These are phyloP conservation scores for Cadophora sp. DNA, from an alignment of 2,329 filamentous ascomycete species.

Conservation along the genomic window DNA sequence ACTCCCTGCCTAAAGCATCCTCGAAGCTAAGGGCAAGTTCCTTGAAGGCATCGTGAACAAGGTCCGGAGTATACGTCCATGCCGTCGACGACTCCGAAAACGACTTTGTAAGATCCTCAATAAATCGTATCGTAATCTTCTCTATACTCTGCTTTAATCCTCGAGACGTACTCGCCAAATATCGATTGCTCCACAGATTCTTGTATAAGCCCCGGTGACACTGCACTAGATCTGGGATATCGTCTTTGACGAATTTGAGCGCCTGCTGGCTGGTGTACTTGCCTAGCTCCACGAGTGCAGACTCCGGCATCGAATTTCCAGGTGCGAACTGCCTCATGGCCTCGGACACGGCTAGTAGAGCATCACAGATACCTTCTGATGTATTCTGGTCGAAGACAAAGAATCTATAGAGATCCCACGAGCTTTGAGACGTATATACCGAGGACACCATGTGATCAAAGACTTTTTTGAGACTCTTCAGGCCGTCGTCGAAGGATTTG, in stretches of 20 bases:
- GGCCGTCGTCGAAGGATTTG: slow-evolving; percentile 25
- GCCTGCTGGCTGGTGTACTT: not conserved
- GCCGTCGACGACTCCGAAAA: not conserved
- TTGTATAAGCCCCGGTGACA: not conserved
- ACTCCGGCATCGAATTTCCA: not conserved
- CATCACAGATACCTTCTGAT: slow-evolving; percentile 17
- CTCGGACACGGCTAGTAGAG: slow-evolving; percentile 17
- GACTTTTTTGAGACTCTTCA: slow-evolving; percentile 17
- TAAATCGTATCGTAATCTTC: slow-evolving; percentile 22
- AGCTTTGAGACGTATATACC: slow-evolving; percentile 23
- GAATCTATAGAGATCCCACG: slow-evolving; percentile 20
- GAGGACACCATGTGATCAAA: slow-evolving; percentile 22
- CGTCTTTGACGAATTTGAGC: not conserved
- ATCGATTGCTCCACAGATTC: slow-evolving; percentile 3
- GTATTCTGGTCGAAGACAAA: slow-evolving; percentile 6
- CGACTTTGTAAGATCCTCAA: slow-evolving; percentile 14
- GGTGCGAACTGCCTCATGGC: slow-evolving; percentile 7
- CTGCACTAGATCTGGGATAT: slow-evolving; percentile 3
- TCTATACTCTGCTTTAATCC: slow-evolving; percentile 23
- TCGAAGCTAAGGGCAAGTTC: slow-evolving; percentile 24
- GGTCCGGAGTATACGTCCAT: slow-evolving; percentile 21
- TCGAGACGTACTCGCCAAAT: slow-evolving; percentile 20
- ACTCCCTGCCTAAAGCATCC: slow-evolving; percentile 22
- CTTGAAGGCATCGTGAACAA: slow-evolving; percentile 20
- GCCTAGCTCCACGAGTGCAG: not conserved